These are phyloP conservation scores for Suillus occidentalis DNA, from an alignment of 768 basidiomycete species.

Conservation along the genomic window DNA sequence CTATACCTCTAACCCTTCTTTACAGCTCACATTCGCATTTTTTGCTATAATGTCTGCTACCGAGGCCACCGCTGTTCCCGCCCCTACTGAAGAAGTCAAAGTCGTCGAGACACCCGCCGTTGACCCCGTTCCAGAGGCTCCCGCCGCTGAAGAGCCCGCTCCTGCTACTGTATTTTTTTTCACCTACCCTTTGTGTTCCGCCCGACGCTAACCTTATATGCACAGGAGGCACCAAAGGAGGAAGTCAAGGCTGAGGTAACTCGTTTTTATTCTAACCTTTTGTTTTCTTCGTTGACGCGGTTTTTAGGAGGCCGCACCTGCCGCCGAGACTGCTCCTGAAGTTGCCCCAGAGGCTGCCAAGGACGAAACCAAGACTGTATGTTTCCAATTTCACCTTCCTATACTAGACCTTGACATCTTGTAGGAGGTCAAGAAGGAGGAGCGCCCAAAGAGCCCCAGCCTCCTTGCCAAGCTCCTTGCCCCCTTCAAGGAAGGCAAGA, in stretches of 20 bases:
- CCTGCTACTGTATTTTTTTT: conserved; percentile 34
- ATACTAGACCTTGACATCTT: conserved; percentile 25
- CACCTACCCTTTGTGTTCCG: conserved; percentile 3
- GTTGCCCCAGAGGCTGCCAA: conserved; percentile 32
- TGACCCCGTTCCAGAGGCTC: conserved; percentile 31
- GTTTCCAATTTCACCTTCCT: conserved; percentile 12
- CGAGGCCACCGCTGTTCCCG: conserved; percentile 46
- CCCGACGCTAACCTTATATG: conserved; percentile 2
- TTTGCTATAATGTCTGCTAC: conserved; percentile 82
- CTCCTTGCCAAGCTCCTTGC: conserved; percentile 78
- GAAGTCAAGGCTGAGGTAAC: conserved; percentile 40
- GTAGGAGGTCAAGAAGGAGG: conserved; percentile 64
- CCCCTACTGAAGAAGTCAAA: conserved; percentile 55
- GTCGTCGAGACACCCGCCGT: conserved; percentile 40
- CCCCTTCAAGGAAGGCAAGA: conserved; percentile 62
- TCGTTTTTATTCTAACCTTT: not conserved
- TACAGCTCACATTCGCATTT: conserved; percentile 55
- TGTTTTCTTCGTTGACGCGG: not conserved
- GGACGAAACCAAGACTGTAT: conserved; percentile 45
- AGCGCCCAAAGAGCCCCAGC: conserved; percentile 77
- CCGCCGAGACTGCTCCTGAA: conserved; percentile 26
- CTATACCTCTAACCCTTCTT: conserved; percentile 3
- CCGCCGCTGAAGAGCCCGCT: conserved; percentile 34
- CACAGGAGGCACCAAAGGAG: conserved; percentile 44
- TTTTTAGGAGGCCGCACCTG: conserved; percentile 34